Base-by-base conservation (phyloP, 805 yeast genomes). In the Metschnikowia lunata region DNA sequence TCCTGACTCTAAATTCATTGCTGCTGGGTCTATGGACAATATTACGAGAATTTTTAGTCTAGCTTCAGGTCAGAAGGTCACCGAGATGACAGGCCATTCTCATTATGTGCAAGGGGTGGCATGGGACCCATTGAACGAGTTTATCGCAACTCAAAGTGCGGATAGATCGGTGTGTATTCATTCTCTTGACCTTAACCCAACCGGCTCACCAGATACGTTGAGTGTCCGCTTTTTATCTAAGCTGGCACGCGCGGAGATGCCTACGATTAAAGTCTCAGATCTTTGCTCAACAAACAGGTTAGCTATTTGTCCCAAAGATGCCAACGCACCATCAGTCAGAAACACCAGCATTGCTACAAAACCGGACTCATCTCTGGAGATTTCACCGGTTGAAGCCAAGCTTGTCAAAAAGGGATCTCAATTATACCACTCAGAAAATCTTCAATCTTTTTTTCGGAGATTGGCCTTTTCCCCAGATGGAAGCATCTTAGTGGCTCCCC, bases 51-150 rank as follows among this genome's bases (percentile, higher is more conserved):
- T 91, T 0, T 88, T 82, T 56, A 75, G 76, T 49, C 78, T 76
- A 5, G 56, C 61, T 1, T 73, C 73, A 2, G 93, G 91, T 0
- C 67, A 69, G 28, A 76, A 80, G 52, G 68, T 84, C 0, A 62
- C 71, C 26, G 83, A 80, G 52, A 70, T 83, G 47, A 78, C 79
- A 6, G 88, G 85, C 46, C 98, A 93, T 63, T 70, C 71, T 37
- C 96, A 90, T 62, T 91, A 88, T 55, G 95, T 93, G 3, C 99
- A 93, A 64, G 99, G 99, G 3, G 91, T 93, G 6, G 73, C 85
- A 0, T 93, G 98, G 98, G 99, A 93, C 61, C 99, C 99, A 7
- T 60, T 70, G 42, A 81, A 84, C 50, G 79, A 84, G 60, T 88
- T 64, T 52, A 63, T 93, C 6, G 88, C 90, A 1, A 85, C 96